Evolutionary conservation across 2,329 filamentous ascomycete species (phyloP).

Genomic region (Fusarium torulosum): DNA sequence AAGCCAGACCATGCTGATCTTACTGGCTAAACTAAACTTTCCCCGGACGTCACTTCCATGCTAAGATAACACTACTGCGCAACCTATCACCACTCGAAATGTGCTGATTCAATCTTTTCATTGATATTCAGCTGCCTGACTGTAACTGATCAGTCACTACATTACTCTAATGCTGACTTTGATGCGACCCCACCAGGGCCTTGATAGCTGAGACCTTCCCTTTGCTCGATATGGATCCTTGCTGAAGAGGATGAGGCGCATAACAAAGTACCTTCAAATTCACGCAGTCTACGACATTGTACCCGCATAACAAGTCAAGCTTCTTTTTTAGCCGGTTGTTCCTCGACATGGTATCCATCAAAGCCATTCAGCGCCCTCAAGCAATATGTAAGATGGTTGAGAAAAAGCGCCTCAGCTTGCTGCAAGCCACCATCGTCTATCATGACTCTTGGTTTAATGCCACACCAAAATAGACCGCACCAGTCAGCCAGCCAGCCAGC

Average conservation of each 20-base stretch:
- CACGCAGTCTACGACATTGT: conserved; percentile 25
- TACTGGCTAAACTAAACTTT: conserved; percentile 12
- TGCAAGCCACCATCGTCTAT: conserved; percentile 28
- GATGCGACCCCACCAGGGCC: conserved; percentile 22
- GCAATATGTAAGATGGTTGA: conserved; percentile 7
- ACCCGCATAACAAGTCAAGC: conserved; percentile 16
- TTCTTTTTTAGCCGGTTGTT: background rate
- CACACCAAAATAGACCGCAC: conserved; percentile 22
- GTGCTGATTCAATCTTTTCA: background rate
- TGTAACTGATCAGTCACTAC: conserved; percentile 12
- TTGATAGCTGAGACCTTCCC: too few species aligned
- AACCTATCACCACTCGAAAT: background rate
- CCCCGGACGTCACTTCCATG: conserved; percentile 13
- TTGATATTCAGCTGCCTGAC: background rate
- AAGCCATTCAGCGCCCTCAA: conserved; percentile 2
- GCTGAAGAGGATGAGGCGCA: background rate
- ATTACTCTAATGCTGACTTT: conserved; percentile 8
- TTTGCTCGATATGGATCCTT: conserved; percentile 30
- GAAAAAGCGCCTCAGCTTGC: conserved; percentile 30
- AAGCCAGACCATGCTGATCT: background rate
- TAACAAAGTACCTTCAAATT: conserved; percentile 39
- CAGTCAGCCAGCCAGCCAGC: too few species aligned
- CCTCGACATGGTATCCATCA: conserved; percentile 6
- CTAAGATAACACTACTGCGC: conserved; percentile 7
- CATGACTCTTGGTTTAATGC: conserved; percentile 19